Conservation (phyloP, 768 basidiomycete species). For the Leccinum imitatum region DNA sequence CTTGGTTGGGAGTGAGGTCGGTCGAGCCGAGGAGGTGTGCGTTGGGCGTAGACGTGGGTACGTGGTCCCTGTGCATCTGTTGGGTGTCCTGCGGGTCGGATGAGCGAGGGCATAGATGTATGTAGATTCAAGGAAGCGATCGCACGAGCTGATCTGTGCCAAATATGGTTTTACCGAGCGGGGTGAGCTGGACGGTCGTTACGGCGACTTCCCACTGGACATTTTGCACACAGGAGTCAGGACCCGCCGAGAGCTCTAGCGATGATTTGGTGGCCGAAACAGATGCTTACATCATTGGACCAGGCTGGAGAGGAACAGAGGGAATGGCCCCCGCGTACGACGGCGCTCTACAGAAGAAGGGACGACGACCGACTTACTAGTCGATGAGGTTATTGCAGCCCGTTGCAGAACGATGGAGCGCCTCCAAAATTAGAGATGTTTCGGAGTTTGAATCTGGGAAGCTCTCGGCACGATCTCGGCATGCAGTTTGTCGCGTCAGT, state of each 20-base stretch:
- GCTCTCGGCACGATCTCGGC: too few species aligned
- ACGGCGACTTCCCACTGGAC: constrained; percentile 67
- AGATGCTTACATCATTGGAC: constrained; percentile 43
- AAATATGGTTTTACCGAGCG: constrained; percentile 68
- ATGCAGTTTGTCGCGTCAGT: too few species aligned
- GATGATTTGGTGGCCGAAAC: constrained; percentile 89
- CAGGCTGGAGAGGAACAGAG: too few species aligned
- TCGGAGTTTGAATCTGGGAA: too few species aligned
- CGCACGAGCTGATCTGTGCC: constrained; percentile 46
- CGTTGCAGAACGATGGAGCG: too few species aligned
- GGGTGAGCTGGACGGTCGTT: constrained; percentile 64
- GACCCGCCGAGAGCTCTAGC: constrained; percentile 72
- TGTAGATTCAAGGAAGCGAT: background rate
- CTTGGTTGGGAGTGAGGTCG: background rate
- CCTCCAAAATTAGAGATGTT: too few species aligned
- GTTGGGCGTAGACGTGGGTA: background rate
- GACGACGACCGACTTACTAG: too few species aligned
- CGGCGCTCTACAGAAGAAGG: too few species aligned
- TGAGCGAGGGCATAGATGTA: background rate
- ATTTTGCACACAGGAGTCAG: constrained; percentile 53
- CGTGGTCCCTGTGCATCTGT: background rate
- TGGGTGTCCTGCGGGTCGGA: background rate
- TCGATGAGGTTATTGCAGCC: too few species aligned
- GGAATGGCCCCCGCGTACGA: too few species aligned
- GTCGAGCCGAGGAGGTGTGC: background rate